Percentiles rank a stretch among this genome's conserved stretches.
phyloP scores from a whole-genome alignment of 495 filamentous ascomycete genomes.

The Podospora didyma region DNA sequence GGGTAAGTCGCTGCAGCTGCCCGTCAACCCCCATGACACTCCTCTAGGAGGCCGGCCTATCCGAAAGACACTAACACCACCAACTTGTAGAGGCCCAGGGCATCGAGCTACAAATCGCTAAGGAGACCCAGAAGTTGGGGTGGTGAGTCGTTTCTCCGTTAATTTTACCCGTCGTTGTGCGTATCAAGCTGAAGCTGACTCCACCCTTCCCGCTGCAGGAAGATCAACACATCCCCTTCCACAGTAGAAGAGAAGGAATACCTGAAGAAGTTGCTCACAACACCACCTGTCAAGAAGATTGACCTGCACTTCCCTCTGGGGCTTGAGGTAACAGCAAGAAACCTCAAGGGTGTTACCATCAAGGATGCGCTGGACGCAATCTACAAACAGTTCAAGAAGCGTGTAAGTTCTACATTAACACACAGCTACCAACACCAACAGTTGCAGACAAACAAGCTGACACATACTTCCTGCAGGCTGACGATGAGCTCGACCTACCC shows the following conservation, averaged over 20 bases:
- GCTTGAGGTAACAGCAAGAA: conserved; percentile 82
- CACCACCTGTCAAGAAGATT: conserved; percentile 85
- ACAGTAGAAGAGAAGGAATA: conserved; percentile 73
- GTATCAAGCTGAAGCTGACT: neutral
- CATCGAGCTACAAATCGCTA: conserved; percentile 72
- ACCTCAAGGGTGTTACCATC: conserved; percentile 88
- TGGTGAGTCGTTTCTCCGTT: conserved; percentile 59
- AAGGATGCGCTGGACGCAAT: conserved; percentile 93
- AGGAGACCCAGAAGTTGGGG: conserved; percentile 83
- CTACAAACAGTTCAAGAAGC: conserved; percentile 91
- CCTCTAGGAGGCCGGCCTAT: neutral
- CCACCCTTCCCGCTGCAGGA: conserved; percentile 50
- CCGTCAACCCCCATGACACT: neutral
- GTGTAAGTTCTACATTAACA: conserved; percentile 47
- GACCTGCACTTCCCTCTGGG: conserved; percentile 85
- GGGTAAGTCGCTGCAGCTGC: conserved; percentile 49
- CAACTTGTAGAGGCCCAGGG: conserved; percentile 60
- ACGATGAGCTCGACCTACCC: conserved; percentile 80
- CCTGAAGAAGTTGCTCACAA: conserved; percentile 74
- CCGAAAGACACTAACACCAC: conserved; percentile 15
- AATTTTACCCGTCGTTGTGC: neutral
- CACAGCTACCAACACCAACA: too few relatives aligned
- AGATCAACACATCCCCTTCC: conserved; percentile 78
- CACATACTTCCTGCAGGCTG: conserved; percentile 51
- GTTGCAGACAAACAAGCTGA: neutral